These are phyloP conservation scores for Areca catechu DNA, from an alignment of 176 grass and related monocot species.

Conservation along the genomic window DNA sequence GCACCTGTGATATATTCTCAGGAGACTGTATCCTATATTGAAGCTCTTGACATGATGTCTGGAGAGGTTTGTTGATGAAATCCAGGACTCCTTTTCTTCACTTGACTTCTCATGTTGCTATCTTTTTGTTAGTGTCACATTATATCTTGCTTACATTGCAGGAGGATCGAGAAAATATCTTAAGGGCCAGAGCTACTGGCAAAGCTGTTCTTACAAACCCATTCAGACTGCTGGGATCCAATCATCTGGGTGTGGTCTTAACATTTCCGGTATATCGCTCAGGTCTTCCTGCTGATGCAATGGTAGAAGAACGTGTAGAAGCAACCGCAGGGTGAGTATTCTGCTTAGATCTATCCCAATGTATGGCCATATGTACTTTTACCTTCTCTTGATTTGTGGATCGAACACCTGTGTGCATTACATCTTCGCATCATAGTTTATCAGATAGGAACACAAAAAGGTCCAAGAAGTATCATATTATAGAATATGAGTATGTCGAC, in stretches of 20 bases:
- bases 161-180: constrained; percentile 92
- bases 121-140: not conserved
- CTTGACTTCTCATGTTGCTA: no score
- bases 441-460: no score
- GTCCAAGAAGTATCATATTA: no score
- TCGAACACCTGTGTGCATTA: no score
- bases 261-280: constrained; percentile 76
- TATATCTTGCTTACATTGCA: constrained; percentile 12
- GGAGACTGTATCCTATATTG: constrained; percentile 93
- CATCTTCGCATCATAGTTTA: no score
- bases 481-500: no score
- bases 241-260: constrained; percentile 87
- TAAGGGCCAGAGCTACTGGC: constrained; percentile 64
- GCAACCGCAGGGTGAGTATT: constrained; percentile 78
- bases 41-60: constrained; percentile 86
- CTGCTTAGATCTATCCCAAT: constrained; percentile 1
- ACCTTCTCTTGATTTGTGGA: no score
- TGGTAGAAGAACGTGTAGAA: constrained; percentile 55
- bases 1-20: constrained; percentile 90
- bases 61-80: constrained; percentile 23
- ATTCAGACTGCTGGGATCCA: constrained; percentile 65
- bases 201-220: constrained; percentile 87
- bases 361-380: no score
- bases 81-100: no score
- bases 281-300: constrained; percentile 41